phyloP scores from a whole-genome alignment of 768 basidiomycete genomes.

The Pleurotus platypus region DNA sequence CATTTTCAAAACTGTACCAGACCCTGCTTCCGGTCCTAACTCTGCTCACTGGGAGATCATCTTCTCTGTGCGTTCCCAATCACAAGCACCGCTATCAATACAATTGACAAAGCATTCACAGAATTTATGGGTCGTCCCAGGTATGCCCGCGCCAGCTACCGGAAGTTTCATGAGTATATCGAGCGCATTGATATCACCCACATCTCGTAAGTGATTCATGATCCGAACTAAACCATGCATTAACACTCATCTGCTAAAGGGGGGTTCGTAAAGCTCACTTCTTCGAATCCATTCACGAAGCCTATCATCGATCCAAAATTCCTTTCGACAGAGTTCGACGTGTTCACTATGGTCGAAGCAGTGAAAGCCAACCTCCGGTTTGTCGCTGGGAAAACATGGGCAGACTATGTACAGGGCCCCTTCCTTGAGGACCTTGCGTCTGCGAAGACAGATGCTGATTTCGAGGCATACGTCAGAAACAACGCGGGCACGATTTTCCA shows the following conservation, averaged over 20 bases:
- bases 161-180: conserved; percentile 24
- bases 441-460: conserved; percentile 24
- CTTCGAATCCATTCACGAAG: conserved; percentile 36
- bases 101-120: neutral
- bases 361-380: conserved; percentile 22
- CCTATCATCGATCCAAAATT: conserved; percentile 50
- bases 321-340: conserved; percentile 25
- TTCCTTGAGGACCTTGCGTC: conserved; percentile 16
- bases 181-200: conserved; percentile 22
- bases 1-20: conserved; percentile 17
- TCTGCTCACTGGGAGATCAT: conserved; percentile 25
- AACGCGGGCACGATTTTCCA: conserved; percentile 24
- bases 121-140: conserved; percentile 13
- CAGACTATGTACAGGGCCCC: conserved; percentile 19
- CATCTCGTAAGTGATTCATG: conserved; percentile 21
- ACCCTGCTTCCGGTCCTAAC: conserved; percentile 23
- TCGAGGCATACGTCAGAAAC: conserved; percentile 22
- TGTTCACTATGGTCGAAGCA: conserved; percentile 22
- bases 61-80: conserved; percentile 19
- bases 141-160: conserved; percentile 18
- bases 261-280: conserved; percentile 28
- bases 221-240: conserved; percentile 18
- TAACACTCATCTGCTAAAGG: conserved; percentile 10
- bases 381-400: conserved; percentile 20
- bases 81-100: neutral